Evolutionary conservation across 202 grass and related monocot genomes (phyloP), one percentile per base, ranked within the genome.

Genomic region (Schoenoplectus tabernaemontani): DNA sequence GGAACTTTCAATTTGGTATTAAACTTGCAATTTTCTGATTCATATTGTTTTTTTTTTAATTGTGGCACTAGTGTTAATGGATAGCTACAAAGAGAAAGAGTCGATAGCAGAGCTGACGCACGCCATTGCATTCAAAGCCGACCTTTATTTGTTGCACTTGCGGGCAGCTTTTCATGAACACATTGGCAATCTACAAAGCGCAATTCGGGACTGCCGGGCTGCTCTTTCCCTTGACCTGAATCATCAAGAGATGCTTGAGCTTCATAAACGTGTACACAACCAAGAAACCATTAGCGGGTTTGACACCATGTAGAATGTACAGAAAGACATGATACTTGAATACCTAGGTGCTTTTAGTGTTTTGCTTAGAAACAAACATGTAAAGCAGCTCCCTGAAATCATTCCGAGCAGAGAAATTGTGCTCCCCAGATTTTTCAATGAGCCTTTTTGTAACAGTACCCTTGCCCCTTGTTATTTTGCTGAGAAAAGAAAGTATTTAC

Each of bases 111-210:
- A 93, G 82, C 87, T 93, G 36, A 85, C 89, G 5, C 82, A 60
- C 15, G 91, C 89, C 15, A 93, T 97, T 51, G 41, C 85, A 30
- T 97, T 97, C 79, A 97, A 93, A 87, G 89, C 93, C 0, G 93
- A 97, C 30, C 89, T 97, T 46, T 88, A 97, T 64, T 86, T 93
- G 24, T 81, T 97, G 84, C 91, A 97, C 76, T 68, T 97, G 23
- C 88, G 93, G 1, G 93, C 93, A 0, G 93, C 93, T 22, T 97
- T 97, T 83, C 83, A 91, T 10, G 91, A 97, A 57, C 91, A 91
- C 41, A 84, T 83, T 3, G 93, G 91, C 1, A 78, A 97, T 79
- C 80, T 78, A 23, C 34, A 84, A 13, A 84, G 81, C 6, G 80
- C 93, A 19, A 83, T 88, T 50, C 69, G 71, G 71, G 93, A 97